phyloP scores from a whole-genome alignment of 2,329 filamentous ascomycete genomes.

The Claviceps capensis region DNA sequence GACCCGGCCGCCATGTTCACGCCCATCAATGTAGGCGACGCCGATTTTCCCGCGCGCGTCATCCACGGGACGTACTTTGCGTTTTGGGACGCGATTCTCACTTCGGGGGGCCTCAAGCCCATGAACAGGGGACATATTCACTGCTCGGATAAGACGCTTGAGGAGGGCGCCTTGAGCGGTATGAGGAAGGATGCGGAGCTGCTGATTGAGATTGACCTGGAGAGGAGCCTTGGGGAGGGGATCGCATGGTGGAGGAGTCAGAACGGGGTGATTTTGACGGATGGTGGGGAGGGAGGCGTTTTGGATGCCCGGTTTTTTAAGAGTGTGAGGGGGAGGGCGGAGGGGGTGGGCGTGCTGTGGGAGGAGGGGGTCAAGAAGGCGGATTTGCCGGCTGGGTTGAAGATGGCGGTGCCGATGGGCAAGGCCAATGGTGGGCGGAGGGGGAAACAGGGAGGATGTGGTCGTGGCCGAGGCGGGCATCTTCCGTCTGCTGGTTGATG shows the following conservation, averaged over 20 bases:
- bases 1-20: constrained; percentile 58
- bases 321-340: constrained; percentile 50
- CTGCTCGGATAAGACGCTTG: constrained; percentile 53
- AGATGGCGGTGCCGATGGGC: constrained; percentile 31
- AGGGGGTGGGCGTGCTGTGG: constrained; percentile 53
- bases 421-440: constrained; percentile 28
- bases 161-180: constrained; percentile 53
- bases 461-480: constrained; percentile 9
- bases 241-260: constrained; percentile 68
- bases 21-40: constrained; percentile 46
- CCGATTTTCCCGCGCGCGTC: constrained; percentile 49
- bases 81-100: constrained; percentile 62
- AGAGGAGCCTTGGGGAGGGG: constrained; percentile 43
- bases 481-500: neutral
- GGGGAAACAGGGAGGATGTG: constrained; percentile 22
- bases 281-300: constrained; percentile 43
- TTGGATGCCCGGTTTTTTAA: constrained; percentile 56
- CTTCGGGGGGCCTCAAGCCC: constrained; percentile 60
- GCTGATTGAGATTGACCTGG: constrained; percentile 63
- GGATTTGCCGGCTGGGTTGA: constrained; percentile 50
- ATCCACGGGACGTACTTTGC: constrained; percentile 84
- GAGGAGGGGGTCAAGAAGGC: constrained; percentile 52
- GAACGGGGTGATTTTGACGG: constrained; percentile 61
- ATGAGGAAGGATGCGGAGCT: constrained; percentile 70
- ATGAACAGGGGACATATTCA: constrained; percentile 88